Evolutionary conservation across 805 yeast genomes (phyloP), one percentile per base, ranked within the genome.

Genomic region (Pichia exigua): DNA sequence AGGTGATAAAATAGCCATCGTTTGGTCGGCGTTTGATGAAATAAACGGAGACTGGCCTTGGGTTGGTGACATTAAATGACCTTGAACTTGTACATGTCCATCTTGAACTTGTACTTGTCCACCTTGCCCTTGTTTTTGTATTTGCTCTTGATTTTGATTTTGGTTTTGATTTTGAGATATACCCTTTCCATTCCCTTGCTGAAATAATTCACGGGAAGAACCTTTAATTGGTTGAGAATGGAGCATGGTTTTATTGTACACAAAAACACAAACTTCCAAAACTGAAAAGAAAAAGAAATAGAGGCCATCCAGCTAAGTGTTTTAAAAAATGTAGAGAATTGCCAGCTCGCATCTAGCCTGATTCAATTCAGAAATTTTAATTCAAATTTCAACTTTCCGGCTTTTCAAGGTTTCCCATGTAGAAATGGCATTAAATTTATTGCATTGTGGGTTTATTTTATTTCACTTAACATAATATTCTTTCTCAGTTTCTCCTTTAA

Each of bases 1-100:
- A 3, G 76, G 75, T 0, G 75, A 71, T 27, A 72, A 50, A n/a
- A 72, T 59, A 7, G 74, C 74, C 65, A 68, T 66, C 20, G 70
- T 62, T 15, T 61, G 47, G n/a, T 47, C 55, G 2, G 39, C 3
- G 8, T 3, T n/a, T 1, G 39, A 35, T 6, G 39, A n/a, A n/a
- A 35, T n/a, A 10, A 35, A 17, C 7, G 39, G 20, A 9, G 39
- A 17, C 11, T n/a, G 18, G 7, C 39, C 6, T n/a, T 35, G 65
- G 54, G 8, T 59, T 30, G 32, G 24, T 18, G 20, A 18, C 44
- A 46, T 56, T n/a, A 61, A 49, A 17, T 35, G 39, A 5, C 6
- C 39, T 35, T 35, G 39, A 30, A 13, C 39, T 35, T n/a, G 18
- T 7, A 3, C 39, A 17, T 35, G 18, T 4, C n/a, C n/a, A n/a